Evolutionary conservation across 805 yeast species (phyloP), one percentile per base, ranked within the genome.

Genomic region (Ogataea nitratoaversa): DNA sequence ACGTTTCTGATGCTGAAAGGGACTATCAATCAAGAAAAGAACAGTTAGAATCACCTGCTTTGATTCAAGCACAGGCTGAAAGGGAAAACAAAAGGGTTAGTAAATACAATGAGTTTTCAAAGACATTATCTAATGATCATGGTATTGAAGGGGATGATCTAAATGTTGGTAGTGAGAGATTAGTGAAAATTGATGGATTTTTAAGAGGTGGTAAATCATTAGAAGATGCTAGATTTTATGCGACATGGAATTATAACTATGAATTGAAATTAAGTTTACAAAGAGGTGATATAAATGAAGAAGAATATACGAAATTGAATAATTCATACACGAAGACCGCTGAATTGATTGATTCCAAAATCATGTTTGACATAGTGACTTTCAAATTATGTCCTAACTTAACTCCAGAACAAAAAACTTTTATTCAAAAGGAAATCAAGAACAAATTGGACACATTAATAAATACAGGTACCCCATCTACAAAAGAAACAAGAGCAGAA

Each of bases 11-110:
- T 33, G 65, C 66, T 32, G 96, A 87, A 62, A 79, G 72, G 54
- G 67, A 67, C 11, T 72, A 71, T 48, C 68, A 82, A 71, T 71
- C 80, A 3, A 76, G 95, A 62, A 84, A 85, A 57, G 87, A 84
- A 54, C 70, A 66, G 38, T 63, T 79, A 32, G 74, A 71, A 8
- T 74, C 73, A 49, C 80, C 80, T 12, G 69, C 63, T n/a, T 64
- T 84, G 32, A 16, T 71, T 34, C 57, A 67, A 35, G 62, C 55
- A 4, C 56, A 67, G 23, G 54, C 64, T 24, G 57, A 59, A 32
- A 74, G 84, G 54, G 67, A 67, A 34, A 52, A 42, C 4, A 59
- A 62, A 30, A 70, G 80, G 44, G 51, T 41, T 5, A 44, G 50
- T 11, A 56, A 62, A 33, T 44, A 53, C 13, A 46, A 57, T 0